These are phyloP conservation scores for Podospora bellae-mahoneyi DNA, from an alignment of 495 filamentous ascomycete genomes.

Conservation along the genomic window DNA sequence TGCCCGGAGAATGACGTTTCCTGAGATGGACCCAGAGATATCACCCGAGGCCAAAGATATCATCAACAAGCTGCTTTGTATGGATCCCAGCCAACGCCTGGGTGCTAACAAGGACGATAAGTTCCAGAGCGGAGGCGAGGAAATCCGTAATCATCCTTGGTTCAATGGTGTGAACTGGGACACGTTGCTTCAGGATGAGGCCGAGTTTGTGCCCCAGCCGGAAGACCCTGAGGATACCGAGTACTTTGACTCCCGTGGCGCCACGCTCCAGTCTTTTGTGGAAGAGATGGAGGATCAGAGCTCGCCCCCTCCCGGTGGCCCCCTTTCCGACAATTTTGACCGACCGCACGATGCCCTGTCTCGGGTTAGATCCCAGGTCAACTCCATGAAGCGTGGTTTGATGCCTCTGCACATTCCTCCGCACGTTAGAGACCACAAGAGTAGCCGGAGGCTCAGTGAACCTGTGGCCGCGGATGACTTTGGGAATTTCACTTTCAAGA, in stretches of 20 bases:
- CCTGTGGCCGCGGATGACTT: conserved; percentile 88
- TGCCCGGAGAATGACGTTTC: conserved; percentile 81
- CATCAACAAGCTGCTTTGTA: conserved; percentile 83
- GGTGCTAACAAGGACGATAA: conserved; percentile 81
- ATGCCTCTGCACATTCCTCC: conserved; percentile 96
- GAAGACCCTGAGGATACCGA: conserved; percentile 97
- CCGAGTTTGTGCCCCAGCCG: conserved; percentile 87
- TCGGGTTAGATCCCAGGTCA: conserved; percentile 81
- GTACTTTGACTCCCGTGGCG: conserved; percentile 92
- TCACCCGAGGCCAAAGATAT: conserved; percentile 87
- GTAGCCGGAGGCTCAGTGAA: conserved; percentile 80
- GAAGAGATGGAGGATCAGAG: conserved; percentile 91
- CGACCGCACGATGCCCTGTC: conserved; percentile 93
- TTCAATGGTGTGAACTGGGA: conserved; percentile 87
- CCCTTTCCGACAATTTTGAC: conserved; percentile 68
- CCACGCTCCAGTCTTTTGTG: conserved; percentile 81
- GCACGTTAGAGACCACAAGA: conserved; percentile 82
- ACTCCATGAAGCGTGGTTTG: conserved; percentile 72
- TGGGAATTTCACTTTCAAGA: conserved; percentile 95
- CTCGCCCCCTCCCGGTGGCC: conserved; percentile 63
- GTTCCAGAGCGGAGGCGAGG: conserved; percentile 75
- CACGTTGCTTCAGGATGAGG: conserved; percentile 83
- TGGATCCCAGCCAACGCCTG: conserved; percentile 73
- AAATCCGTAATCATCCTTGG: conserved; percentile 87
- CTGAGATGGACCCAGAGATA: conserved; percentile 59